Evolutionary conservation across 192 early-diverging fungal species (phyloP), one percentile per base, ranked within the genome.

Genomic region (Chytriomyces confervae): DNA sequence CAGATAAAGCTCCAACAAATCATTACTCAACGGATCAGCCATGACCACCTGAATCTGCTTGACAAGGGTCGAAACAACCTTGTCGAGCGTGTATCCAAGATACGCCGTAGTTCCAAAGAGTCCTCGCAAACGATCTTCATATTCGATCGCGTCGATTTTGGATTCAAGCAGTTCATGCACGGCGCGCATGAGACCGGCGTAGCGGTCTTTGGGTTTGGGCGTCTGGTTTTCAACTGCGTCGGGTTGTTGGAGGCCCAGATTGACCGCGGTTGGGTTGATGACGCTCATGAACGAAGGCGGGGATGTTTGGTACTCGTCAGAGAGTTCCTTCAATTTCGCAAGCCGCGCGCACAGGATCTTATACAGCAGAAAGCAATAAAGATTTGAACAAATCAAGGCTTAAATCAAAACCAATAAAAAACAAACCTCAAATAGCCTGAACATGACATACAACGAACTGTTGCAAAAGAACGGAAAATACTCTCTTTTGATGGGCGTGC

Each of bases 91-190:
- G 69, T 97, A 93, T 27, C 95, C 86, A 53, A 92, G 79, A 77
- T 97, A 97, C 0, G 94, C 98, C 50, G 94, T 90, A 57, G 94
- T 97, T n/a, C 92, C 91, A 83, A 94, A 98, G 82, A 99, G 83
- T 46, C 91, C 88, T 0, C 98, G 92, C 50, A 91, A 83, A 46
- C 87, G 86, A 67, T 99, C 97, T 76, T 99, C 98, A 88, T 94
- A 99, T 69, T 86, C 84, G 47, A 84, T 84, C 24, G 88, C 78
- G 43, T 98, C 96, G 70, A 96, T 81, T 62, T 97, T 93, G 47
- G 91, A 91, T 49, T 91, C 91, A 83, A 98, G 82, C 71, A 95
- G 90, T 69, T 91, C 89, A 78, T 91, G 86, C 46, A 95, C 89
- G 18, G 93, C 70, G 46, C 89, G 89, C 10, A 97, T 79, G 49